phyloP scores from a whole-genome alignment of 2,329 filamentous ascomycete species.

The Epichloe sp. region DNA sequence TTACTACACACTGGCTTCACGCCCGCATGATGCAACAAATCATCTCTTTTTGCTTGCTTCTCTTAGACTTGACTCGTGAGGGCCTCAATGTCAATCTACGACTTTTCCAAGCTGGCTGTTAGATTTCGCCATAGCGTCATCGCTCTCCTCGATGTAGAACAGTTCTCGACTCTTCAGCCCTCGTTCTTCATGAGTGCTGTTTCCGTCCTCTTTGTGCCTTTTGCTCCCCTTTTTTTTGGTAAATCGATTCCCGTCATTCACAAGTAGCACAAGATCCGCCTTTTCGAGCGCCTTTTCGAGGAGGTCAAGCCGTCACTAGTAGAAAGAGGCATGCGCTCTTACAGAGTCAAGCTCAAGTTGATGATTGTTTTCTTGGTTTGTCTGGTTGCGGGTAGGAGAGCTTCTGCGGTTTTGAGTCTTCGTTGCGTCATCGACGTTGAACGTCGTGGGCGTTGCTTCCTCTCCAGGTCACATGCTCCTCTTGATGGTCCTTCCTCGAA shows the following conservation, averaged over 20 bases:
- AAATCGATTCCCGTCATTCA: not conserved
- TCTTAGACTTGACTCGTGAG: not conserved
- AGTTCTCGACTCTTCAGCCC: not conserved
- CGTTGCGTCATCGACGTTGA: not conserved
- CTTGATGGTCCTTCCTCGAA: not conserved
- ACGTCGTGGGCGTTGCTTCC: not conserved
- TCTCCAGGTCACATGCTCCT: not conserved
- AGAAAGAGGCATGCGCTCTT: not conserved
- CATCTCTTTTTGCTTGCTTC: not conserved
- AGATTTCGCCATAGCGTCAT: slow-evolving; percentile 23
- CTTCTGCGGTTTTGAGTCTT: not conserved
- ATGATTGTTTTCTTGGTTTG: slow-evolving; percentile 5
- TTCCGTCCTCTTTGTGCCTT: not conserved
- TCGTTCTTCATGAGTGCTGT: not conserved
- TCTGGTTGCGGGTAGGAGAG: not conserved
- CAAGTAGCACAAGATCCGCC: not conserved
- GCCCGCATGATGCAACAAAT: not conserved
- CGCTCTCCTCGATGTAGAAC: slow-evolving; percentile 13
- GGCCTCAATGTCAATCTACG: not conserved
- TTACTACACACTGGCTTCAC: not conserved
- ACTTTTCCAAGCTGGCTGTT: slow-evolving; percentile 24
- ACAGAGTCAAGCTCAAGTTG: slow-evolving; percentile 5
- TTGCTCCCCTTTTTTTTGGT: not conserved
- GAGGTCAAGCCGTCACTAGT: not conserved
- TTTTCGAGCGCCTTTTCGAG: too few relatives aligned